A percentile compares a stretch with the other conserved stretches of the same genome.
Conservation (phyloP, 116 monocot genomes). For the Trichopus zeylanicus region DNA sequence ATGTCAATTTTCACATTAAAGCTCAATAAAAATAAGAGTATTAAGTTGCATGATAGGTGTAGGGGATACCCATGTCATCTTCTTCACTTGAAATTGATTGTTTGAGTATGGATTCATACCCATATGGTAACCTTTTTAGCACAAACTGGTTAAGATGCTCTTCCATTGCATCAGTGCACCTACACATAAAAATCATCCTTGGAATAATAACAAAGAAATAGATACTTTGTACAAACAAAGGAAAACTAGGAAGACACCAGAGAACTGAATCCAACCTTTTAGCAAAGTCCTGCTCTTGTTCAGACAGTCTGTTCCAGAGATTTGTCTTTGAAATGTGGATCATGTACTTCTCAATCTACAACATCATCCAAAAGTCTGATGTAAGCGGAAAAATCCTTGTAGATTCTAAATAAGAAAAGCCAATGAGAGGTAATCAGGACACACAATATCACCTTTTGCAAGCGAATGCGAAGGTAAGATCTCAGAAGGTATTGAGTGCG, state of each 20-base stretch:
- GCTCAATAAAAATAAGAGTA: neutral
- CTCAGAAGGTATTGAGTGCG: constrained; percentile 70
- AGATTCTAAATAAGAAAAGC: neutral
- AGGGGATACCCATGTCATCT: constrained; percentile 85
- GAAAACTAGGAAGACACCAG: too few species aligned
- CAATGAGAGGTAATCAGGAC: neutral
- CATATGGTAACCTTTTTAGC: constrained; percentile 57
- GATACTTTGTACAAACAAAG: neutral
- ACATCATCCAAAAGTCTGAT: neutral
- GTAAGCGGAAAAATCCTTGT: neutral
- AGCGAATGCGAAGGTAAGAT: constrained; percentile 82
- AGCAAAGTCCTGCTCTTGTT: constrained; percentile 70
- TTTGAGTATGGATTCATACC: constrained; percentile 63
- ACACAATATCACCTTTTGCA: constrained; percentile 61
- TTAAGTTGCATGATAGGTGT: neutral
- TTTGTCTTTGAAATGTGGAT: constrained; percentile 66
- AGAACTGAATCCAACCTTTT: constrained; percentile 63
- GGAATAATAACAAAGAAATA: neutral
- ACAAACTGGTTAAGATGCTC: constrained; percentile 76
- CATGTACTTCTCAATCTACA: constrained; percentile 79
- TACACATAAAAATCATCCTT: constrained; percentile 2
- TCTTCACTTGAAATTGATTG: constrained; percentile 93
- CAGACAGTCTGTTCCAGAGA: constrained; percentile 69
- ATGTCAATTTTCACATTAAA: neutral
- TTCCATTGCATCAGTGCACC: constrained; percentile 57